Evolutionary conservation across 768 basidiomycete species (phyloP).

Genomic region (Boletus eberwhitei): DNA sequence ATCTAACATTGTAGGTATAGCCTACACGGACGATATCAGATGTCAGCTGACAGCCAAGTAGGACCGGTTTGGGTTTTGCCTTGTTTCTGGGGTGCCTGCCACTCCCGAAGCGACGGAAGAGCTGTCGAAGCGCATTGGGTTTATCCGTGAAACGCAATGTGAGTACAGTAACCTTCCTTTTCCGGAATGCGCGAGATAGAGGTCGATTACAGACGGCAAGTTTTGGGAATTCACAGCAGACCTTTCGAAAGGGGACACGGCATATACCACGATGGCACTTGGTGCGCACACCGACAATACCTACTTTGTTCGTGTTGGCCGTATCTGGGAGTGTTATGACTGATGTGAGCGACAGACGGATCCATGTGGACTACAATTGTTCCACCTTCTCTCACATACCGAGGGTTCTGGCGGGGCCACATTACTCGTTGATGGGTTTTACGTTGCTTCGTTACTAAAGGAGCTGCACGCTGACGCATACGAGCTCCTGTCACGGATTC

Average conservation of each 20-base stretch:
- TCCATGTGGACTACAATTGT: conserved; percentile 92
- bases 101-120: conserved; percentile 84
- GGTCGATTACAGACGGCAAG: conserved; percentile 65
- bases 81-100: conserved; percentile 75
- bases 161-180: conserved; percentile 6
- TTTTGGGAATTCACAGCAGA: conserved; percentile 98
- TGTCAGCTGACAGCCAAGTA: conserved; percentile 29
- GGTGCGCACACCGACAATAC: conserved; percentile 81
- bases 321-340: conserved; percentile 2
- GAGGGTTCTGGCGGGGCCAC: conserved; percentile 82
- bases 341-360: conserved; percentile 58
- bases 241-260: conserved; percentile 87
- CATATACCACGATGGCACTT: conserved; percentile 86
- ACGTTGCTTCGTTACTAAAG: conserved; percentile 77
- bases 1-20: conserved; percentile 61
- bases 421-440: conserved; percentile 95
- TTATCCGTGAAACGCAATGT: conserved; percentile 87
- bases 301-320: conserved; percentile 37
- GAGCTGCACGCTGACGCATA: conserved; percentile 71
- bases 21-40: background rate
- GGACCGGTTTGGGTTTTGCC: conserved; percentile 88
- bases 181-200: conserved; percentile 26
- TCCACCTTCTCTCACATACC: conserved; percentile 86
- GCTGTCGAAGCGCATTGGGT: conserved; percentile 71
- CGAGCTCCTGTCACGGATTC: conserved; percentile 59